Conservation (phyloP, 2,329 filamentous ascomycete genomes). For the Beauveria sp. region DNA sequence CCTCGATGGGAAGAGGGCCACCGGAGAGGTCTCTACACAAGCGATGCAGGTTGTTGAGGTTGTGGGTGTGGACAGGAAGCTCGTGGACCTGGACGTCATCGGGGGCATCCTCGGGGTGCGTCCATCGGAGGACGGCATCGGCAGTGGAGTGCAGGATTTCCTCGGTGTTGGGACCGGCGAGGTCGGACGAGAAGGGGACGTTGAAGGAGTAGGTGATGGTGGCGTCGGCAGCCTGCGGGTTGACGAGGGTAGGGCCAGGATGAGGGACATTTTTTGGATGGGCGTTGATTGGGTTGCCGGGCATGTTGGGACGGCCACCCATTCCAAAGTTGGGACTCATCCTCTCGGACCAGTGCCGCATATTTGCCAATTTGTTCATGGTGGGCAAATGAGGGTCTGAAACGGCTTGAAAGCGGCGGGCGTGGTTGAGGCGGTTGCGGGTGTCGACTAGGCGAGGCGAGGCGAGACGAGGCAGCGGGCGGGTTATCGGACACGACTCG, state of each 20-base stretch:
- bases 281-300: slow-evolving; percentile 46
- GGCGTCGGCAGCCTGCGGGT: slow-evolving; percentile 64
- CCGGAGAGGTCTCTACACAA: slow-evolving; percentile 78
- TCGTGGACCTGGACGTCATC: slow-evolving; percentile 81
- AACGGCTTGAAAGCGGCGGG: background rate
- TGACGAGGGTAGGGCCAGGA: slow-evolving; percentile 50
- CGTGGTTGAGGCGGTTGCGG: background rate
- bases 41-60: slow-evolving; percentile 69
- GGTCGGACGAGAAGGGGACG: slow-evolving; percentile 87
- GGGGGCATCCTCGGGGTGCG: slow-evolving; percentile 77
- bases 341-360: slow-evolving; percentile 65
- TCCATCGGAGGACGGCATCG: slow-evolving; percentile 85
- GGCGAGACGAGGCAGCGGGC: background rate
- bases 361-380: slow-evolving; percentile 66
- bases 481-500: background rate
- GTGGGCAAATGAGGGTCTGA: slow-evolving; percentile 24
- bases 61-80: slow-evolving; percentile 83
- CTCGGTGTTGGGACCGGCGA: slow-evolving; percentile 85
- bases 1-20: slow-evolving; percentile 64
- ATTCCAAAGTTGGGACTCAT: slow-evolving; percentile 62
- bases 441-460: background rate
- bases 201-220: slow-evolving; percentile 94
- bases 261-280: slow-evolving; percentile 49
- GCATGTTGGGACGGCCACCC: slow-evolving; percentile 47
- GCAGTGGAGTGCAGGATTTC: slow-evolving; percentile 90